phyloP scores from a whole-genome alignment of 345 rosid genomes.

The Populus euphratica region DNA sequence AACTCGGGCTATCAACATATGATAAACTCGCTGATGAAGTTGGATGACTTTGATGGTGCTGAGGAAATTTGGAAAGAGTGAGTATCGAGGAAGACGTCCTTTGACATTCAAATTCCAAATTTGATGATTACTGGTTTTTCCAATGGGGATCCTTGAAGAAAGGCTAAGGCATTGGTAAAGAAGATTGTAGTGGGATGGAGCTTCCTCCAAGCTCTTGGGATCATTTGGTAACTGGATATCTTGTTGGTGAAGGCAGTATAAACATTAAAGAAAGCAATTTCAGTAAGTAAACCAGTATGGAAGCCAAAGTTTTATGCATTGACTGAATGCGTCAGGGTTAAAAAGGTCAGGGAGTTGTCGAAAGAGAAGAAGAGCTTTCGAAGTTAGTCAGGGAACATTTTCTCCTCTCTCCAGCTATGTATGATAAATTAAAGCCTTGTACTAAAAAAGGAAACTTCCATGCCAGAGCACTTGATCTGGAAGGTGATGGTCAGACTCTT shows the following conservation, averaged over 20 bases:
- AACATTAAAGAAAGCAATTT: slow-evolving; percentile 33
- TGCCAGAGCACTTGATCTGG: not conserved
- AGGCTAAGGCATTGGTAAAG: slow-evolving; percentile 44
- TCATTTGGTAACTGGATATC: slow-evolving; percentile 35
- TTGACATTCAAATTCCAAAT: slow-evolving; percentile 42
- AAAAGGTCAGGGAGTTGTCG: slow-evolving; percentile 24
- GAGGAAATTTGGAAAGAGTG: slow-evolving; percentile 53
- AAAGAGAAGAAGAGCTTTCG: slow-evolving; percentile 19
- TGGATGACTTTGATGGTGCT: slow-evolving; percentile 46
- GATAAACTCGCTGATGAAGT: slow-evolving; percentile 44
- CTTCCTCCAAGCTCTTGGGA: slow-evolving; percentile 33
- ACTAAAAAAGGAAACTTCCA: not conserved
- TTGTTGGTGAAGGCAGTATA: slow-evolving; percentile 33
- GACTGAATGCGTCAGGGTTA: slow-evolving; percentile 36
- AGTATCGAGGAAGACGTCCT: slow-evolving; percentile 28
- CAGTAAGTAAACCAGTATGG: slow-evolving; percentile 25
- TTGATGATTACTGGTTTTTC: slow-evolving; percentile 27
- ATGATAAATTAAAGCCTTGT: not conserved
- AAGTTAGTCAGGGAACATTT: slow-evolving; percentile 4
- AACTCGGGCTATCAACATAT: slow-evolving; percentile 45
- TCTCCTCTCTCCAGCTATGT: not conserved
- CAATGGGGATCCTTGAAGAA: slow-evolving; percentile 41
- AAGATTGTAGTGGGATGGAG: slow-evolving; percentile 23
- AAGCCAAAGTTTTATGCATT: slow-evolving; percentile 25
- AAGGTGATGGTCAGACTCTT: not conserved